Base-by-base conservation (phyloP, 441 rosid species). In the Euphorbia schlechtendalii region DNA sequence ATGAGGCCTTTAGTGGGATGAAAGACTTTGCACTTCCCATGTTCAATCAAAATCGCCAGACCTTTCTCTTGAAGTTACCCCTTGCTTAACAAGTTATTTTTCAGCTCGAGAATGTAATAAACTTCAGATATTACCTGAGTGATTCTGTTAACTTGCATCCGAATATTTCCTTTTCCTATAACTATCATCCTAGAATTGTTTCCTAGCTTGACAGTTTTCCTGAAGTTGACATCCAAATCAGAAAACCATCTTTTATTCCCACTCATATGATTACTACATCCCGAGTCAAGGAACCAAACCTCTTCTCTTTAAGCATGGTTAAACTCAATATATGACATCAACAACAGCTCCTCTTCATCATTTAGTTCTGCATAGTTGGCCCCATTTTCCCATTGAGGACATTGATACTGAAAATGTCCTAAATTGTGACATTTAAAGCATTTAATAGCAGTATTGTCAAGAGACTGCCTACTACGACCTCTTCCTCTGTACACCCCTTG, bases 1-100 rank as follows among this genome's bases (percentile, higher is more conserved):
- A 45, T 45, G n/a, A 45, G 15, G 8, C 49, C 49, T 45, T 32
- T 32, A 2, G 3, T 7, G 36, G 36, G 36, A 32, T 32, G 36
- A 32, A 32, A 32, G 4, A 32, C 49, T 5, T 45, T 45, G 15
- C 49, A 45, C 49, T 18, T 45, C 15, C 36, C 36, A 32, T 32
- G 36, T 32, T 32, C 4, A 32, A 32, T 2, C 4, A 68, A 24
- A 21, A 59, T 40, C 5, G 27, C 22, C 0, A 68, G 14, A 48
- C 65, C 71, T 5, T 36, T 59, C 13, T 60, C 65, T 68, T 68
- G 59, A 5, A 68, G 28, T 25, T 59, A 59, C 4, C 71, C 51
- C 8, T 34, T 59, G 43, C 70, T 67, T 25, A 67, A 13, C 52
- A 45, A 57, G 21, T 67, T 67, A 21, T 67, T 67, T 46, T 48